Base-by-base conservation (phyloP, 768 basidiomycete genomes). In the Calocybe cyanea region DNA sequence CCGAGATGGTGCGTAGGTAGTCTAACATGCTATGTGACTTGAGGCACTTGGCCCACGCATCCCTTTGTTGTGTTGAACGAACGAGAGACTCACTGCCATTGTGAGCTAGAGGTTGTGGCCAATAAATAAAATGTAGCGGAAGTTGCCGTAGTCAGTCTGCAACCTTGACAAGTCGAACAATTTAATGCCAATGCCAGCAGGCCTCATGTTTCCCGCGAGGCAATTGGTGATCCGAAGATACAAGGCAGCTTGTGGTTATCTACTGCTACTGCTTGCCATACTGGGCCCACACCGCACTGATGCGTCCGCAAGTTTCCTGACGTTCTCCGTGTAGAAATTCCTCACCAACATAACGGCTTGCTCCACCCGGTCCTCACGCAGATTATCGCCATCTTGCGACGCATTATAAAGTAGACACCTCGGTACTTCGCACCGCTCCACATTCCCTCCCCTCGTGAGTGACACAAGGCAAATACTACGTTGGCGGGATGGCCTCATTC, bases 11-110 rank as follows among this genome's bases (percentile, higher is more conserved):
- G 63, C 59, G 60, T 75, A 59, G 69, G 72, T 65, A 75, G 72
- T 73, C 72, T 75, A 76, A 74, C 72, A 75, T 74, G 73, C 72
- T 63, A 57, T 70, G 58, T 66, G 67, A 69, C 64, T 62, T 48
- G 19, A 45, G 70, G 61, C 63, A 51, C 46, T 57, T 63, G 50
- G 63, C 9, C 68, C 63, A n/a, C n/a, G n/a, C 71, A 75, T 73
- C 69, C 63, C 63, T 28, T n/a, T n/a, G n/a, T n/a, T n/a, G n/a
- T n/a, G n/a, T n/a, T n/a, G n/a, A n/a, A n/a, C n/a, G n/a, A n/a
- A n/a, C n/a, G n/a, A n/a, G n/a, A n/a, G n/a, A n/a, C n/a, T n/a
- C n/a, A n/a, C n/a, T n/a, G n/a, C n/a, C n/a, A n/a, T n/a, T n/a
- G n/a, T n/a, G n/a, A 38, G 18, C 32, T 38, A 34, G 44, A 40